Evolutionary conservation across 2,329 filamentous ascomycete species (phyloP).

Genomic region (Pseudogymnoascus sp.): DNA sequence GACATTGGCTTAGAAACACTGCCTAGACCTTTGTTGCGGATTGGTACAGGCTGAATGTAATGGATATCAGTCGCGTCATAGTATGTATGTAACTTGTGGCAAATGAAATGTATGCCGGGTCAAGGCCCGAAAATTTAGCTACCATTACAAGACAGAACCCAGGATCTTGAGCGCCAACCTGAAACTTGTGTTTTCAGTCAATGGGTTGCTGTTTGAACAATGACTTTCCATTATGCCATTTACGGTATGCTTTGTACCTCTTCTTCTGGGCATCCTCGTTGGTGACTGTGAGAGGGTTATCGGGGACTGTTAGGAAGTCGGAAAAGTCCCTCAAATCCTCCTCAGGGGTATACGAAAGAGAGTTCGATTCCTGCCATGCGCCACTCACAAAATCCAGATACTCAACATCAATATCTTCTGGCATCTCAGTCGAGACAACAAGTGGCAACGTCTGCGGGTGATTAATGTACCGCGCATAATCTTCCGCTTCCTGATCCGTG

Average conservation of each 20-base stretch:
- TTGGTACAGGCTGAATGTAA: not conserved
- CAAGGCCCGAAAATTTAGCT: not conserved
- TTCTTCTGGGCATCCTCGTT: constrained; percentile 86
- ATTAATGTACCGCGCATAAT: constrained; percentile 81
- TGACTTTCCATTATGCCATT: constrained; percentile 92
- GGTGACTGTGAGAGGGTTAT: constrained; percentile 79
- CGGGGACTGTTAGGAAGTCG: constrained; percentile 67
- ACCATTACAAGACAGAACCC: not conserved
- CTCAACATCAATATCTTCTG: constrained; percentile 54
- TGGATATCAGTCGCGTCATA: not conserved
- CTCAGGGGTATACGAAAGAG: constrained; percentile 36
- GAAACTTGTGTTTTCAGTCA: constrained; percentile 26
- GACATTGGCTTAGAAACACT: not conserved
- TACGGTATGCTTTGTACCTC: constrained; percentile 90
- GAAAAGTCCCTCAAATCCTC: constrained; percentile 66
- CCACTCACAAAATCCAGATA: constrained; percentile 73
- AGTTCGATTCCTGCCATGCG: constrained; percentile 48
- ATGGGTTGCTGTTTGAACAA: constrained; percentile 84
- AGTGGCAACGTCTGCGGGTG: constrained; percentile 86
- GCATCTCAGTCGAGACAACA: constrained; percentile 62
- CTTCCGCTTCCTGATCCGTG: constrained; percentile 65
- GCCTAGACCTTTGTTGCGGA: not conserved
- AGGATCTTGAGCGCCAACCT: not conserved
- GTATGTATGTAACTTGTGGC: no score
- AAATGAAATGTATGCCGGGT: not conserved